A percentile compares a stretch with the other conserved stretches of the same genome.
Evolutionary conservation across 2,329 filamentous ascomycete species (phyloP).

Genomic region (Fusarium guadeloupense): DNA sequence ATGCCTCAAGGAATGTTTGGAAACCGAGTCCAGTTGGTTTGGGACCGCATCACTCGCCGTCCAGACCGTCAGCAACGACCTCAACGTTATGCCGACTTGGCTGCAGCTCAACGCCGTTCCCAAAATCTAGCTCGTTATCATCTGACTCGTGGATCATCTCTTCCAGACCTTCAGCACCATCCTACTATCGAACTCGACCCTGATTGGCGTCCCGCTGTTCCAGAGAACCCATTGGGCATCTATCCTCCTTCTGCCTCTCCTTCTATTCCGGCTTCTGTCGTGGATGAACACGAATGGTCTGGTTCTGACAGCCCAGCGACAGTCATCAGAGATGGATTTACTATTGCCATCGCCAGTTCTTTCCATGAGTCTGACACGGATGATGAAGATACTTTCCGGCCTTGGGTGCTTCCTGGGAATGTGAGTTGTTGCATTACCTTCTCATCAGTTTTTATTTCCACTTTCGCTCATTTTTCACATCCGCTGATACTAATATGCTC

Average conservation of each 20-base stretch:
- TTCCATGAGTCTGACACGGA: not conserved
- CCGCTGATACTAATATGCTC: not conserved
- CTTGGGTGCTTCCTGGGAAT: conserved; percentile 4
- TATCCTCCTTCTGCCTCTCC: not conserved
- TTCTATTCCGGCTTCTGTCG: not conserved
- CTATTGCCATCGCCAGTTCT: not conserved
- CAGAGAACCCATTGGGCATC: not conserved
- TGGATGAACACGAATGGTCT: not conserved
- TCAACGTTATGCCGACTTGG: not conserved
- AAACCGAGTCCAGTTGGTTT: not conserved
- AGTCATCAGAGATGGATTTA: not conserved
- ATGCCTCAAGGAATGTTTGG: conserved; percentile 2
- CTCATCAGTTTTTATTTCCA: not conserved
- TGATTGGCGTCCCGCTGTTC: not conserved
- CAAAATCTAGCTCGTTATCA: not conserved
- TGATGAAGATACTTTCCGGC: not conserved
- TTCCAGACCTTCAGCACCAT: not conserved
- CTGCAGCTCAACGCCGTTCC: not conserved
- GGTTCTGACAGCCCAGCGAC: not conserved
- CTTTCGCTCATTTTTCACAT: not conserved
- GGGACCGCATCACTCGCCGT: not conserved
- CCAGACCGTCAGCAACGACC: not conserved
- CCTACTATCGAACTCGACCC: not conserved
- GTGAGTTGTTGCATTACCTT: conserved; percentile 5
- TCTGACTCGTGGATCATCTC: not conserved